A percentile compares a stretch with the other conserved stretches of the same genome.
phyloP scores from a whole-genome alignment of 1,284 basidiomycete species.

The Tausonia pullulans region DNA sequence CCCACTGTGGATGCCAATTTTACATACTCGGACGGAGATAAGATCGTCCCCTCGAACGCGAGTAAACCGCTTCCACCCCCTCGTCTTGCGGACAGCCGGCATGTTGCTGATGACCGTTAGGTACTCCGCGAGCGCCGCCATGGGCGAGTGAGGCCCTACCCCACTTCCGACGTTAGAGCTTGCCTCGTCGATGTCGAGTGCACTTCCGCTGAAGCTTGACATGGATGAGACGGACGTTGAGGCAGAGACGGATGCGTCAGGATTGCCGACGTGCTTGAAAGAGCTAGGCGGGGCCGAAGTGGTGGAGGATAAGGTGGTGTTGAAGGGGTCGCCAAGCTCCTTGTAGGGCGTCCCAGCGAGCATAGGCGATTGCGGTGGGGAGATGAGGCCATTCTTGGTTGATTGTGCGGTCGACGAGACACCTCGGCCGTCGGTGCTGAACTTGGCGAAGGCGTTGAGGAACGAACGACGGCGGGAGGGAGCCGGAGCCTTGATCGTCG shows the following conservation, averaged over 20 bases:
- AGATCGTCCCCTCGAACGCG: constrained; percentile 72
- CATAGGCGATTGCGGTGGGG: background rate
- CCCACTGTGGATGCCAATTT: background rate
- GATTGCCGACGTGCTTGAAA: background rate
- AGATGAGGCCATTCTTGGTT: background rate
- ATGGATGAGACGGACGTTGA: constrained; percentile 51
- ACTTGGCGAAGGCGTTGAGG: constrained; percentile 40
- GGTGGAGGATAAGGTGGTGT: background rate
- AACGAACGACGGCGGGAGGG: constrained; percentile 66
- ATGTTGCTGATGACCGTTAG: constrained; percentile 64
- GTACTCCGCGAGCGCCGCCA: constrained; percentile 51
- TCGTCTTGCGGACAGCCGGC: constrained; percentile 47
- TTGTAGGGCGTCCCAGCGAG: background rate
- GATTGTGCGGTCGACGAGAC: background rate
- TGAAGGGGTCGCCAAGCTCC: background rate
- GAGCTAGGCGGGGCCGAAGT: background rate
- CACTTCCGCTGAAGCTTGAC: no score
- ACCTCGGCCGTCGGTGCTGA: background rate
- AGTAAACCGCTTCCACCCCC: constrained; percentile 75
- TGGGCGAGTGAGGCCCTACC: constrained; percentile 26
- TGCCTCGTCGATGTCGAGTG: no score
- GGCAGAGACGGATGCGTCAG: constrained; percentile 16
- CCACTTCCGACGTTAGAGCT: constrained; percentile 45
- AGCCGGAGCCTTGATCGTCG: constrained; percentile 25
- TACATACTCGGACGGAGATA: constrained; percentile 52